Base-by-base conservation (phyloP, 768 basidiomycete genomes). In the Phylloporus sp. region DNA sequence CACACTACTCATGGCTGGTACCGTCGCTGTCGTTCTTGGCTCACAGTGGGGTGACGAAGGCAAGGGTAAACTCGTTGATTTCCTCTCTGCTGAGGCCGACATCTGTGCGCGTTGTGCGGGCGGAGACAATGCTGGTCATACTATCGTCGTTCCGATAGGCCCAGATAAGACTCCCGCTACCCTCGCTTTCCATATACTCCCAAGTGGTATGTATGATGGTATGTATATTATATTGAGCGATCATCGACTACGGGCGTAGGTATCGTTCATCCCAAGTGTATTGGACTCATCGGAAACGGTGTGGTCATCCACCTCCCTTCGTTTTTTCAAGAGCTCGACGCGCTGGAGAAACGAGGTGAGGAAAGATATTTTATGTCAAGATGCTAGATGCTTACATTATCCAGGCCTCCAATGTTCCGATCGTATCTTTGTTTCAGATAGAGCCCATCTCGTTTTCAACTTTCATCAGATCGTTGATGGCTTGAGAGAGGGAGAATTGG, bases 391-490 rank as follows among this genome's bases (percentile, higher is more conserved):
- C 59, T 60, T 34, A 60, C 26, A 7, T 15, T 28, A 12, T 47
- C 32, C 48, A 97, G 95, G 95, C 18, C 81, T 99, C 36, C 79
- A 88, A 63, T 95, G 91, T 71, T 80, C 81, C 12, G 79, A 80
- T 52, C 85, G 97, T 29, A 72, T 99, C 18, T 88, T 97, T 68
- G 78, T 99, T 59, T 98, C 95, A 22, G 94, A 98, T 72, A 86
- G 97, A 56, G 92, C 97, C 4, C 92, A 95, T 57, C 85, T 99
- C 54, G 97, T 99, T 28, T 94, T 99, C 64, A 97, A 98, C 68
- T 98, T 99, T 70, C 97, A 99, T 72, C 97, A 99, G 75, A 97
- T 98, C 64, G 97, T 98, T 26, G 97, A 99, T 66, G 97, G 97
- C 6, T 74, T 99, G 63, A 99, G 98, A 69, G 97, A 99, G 70